Evolutionary conservation across 164 flowering plant species (phyloP).

Genomic region (Cinnamomum micranthum): DNA sequence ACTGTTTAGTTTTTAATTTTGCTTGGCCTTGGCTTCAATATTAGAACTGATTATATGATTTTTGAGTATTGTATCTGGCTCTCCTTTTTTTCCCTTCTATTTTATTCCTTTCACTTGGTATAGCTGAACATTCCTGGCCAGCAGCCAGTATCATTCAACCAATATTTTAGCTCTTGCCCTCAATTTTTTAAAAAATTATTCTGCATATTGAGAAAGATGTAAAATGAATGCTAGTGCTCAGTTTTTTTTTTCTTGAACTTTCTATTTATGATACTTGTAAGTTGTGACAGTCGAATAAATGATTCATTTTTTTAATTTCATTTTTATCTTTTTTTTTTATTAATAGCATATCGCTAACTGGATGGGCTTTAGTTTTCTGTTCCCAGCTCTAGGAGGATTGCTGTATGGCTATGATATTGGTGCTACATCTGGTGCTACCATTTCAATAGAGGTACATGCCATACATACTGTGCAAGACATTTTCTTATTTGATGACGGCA

Average conservation of each 20-base stretch:
- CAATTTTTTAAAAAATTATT: no score
- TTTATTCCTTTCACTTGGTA: no score
- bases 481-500: neutral
- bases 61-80: no score
- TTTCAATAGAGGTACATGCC: slow-evolving; percentile 59
- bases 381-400: slow-evolving; percentile 90
- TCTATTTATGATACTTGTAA: neutral
- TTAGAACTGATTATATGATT: no score
- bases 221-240: no score
- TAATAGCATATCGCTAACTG: neutral
- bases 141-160: no score
- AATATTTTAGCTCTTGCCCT: no score
- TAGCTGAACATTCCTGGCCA: no score
- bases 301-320: neutral
- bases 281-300: neutral
- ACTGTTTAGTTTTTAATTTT: neutral
- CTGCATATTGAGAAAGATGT: no score
- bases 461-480: neutral
- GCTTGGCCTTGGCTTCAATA: no score
- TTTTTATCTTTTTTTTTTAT: no score
- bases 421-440: slow-evolving; percentile 77
- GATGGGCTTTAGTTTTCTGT: slow-evolving; percentile 60
- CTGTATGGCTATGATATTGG: slow-evolving; percentile 94
- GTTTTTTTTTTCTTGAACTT: neutral
- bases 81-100: no score